These are phyloP conservation scores for Claviceps purpurea DNA, from an alignment of 2,329 filamentous ascomycete species.

Conservation along the genomic window DNA sequence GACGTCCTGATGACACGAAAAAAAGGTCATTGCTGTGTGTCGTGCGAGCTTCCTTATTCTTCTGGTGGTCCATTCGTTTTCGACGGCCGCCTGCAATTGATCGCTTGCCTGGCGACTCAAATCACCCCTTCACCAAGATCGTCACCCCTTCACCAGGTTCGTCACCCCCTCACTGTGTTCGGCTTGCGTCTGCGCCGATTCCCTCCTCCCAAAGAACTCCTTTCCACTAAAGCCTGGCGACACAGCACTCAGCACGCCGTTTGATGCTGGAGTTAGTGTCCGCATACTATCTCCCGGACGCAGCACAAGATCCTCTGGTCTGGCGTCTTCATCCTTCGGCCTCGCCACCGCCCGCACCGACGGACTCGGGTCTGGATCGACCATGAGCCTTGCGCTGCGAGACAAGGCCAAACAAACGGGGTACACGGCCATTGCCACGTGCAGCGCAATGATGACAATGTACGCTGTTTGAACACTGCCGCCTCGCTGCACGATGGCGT, in stretches of 20 bases:
- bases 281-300: slow-evolving; percentile 8
- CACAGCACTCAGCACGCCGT: slow-evolving; percentile 13
- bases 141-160: slow-evolving; percentile 2
- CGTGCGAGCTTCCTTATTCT: too few species aligned
- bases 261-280: slow-evolving; percentile 8
- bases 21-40: too few species aligned
- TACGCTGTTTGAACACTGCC: slow-evolving; percentile 51
- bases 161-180: slow-evolving; percentile 15
- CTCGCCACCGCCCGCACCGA: slow-evolving; percentile 10
- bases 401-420: slow-evolving; percentile 34
- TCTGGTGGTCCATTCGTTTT: too few species aligned
- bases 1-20: too few species aligned
- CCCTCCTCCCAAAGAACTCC: slow-evolving; percentile 11
- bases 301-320: slow-evolving; percentile 5
- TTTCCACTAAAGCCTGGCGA: slow-evolving; percentile 15
- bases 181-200: slow-evolving; percentile 17
- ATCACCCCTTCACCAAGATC: background rate
- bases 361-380: slow-evolving; percentile 20
- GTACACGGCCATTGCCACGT: slow-evolving; percentile 33
- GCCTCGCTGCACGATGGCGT: slow-evolving; percentile 47
- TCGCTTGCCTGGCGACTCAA: too few species aligned
- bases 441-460: slow-evolving; percentile 43
- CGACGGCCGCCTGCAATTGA: too few species aligned
- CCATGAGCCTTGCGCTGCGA: slow-evolving; percentile 32
- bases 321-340: slow-evolving; percentile 12